Base-by-base conservation (phyloP, 2,329 filamentous ascomycete species). In the Cercospora sp. region DNA sequence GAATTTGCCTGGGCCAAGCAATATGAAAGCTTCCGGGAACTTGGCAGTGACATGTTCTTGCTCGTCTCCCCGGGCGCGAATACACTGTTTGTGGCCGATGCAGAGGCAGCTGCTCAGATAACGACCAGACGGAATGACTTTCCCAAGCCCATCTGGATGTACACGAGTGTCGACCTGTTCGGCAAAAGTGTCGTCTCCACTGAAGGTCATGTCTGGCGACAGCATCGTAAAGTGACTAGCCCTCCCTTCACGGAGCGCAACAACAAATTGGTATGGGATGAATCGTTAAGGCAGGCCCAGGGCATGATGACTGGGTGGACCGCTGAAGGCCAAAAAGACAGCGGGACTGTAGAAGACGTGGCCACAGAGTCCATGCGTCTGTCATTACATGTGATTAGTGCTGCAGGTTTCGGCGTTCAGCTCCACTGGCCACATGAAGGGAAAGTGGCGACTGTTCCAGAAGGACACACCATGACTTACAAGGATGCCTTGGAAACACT, bases 231-330 rank as follows among this genome's bases (percentile, higher is more conserved):
- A 79, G 85, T 89, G 53, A 90, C 88, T 0, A 87, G 89, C 30
- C 88, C 90, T 0, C 87, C 87, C 3, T 94, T 94, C 78, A 92
- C 90, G 66, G 91, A 94, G 80, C 88, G 86, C 79, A 94, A 92
- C 77, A 89, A 91, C 66, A 83, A 84, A 13, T 77, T 91, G 28
- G 88, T 91, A 1, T 92, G 89, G 78, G 80, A 80, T 8, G 89
- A 91, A 76, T 84, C 86, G 1, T 81, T 90, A 65, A 80, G 83
- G 66, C 91, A 94, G 80, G 86, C 90, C 0, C 80, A 85, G 69
- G 84, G 85, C 12, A 85, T 92, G 85, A 74, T 91, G 31, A 77
- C 79, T 40, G 82, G 83, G 59, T 91, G 89, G 88, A 79, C 85
- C 5, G 82, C 80, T 0, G 73, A 78, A 4, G 77, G 81, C 36